These are phyloP conservation scores for Lycium barbarum DNA, from an alignment of 257 asterid species.

Conservation along the genomic window DNA sequence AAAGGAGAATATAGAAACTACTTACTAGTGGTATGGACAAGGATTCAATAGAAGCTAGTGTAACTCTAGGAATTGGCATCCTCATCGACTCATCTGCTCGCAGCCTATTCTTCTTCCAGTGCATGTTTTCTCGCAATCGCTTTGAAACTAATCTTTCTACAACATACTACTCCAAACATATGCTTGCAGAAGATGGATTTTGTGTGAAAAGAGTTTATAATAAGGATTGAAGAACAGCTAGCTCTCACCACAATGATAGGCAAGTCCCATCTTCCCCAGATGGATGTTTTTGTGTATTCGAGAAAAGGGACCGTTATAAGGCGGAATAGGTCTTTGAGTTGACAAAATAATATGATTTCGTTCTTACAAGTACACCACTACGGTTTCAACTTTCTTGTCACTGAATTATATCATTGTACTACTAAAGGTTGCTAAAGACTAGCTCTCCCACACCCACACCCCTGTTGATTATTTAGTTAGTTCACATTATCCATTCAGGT, in stretches of 20 bases:
- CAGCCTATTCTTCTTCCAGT: conserved; percentile 18
- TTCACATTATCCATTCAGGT: conserved; percentile 37
- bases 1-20: background rate
- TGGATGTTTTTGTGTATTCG: conserved; percentile 19
- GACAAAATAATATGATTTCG: conserved; percentile 33
- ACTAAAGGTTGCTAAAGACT: conserved; percentile 32
- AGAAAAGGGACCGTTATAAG: conserved; percentile 29
- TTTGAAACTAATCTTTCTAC: background rate
- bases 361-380: conserved; percentile 34
- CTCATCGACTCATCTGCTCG: conserved; percentile 9
- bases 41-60: conserved; percentile 51
- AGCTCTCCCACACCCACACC: background rate
- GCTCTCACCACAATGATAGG: conserved; percentile 32
- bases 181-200: background rate
- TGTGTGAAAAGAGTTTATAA: conserved; percentile 10
- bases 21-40: conserved; percentile 49
- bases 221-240: conserved; percentile 38
- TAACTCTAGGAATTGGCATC: conserved; percentile 22
- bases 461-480: conserved; percentile 16
- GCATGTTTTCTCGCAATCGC: background rate
- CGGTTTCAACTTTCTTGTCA: conserved; percentile 31
- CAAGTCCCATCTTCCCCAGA: conserved; percentile 36
- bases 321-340: conserved; percentile 35
- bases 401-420: conserved; percentile 28
- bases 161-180: background rate